phyloP scores from a whole-genome alignment of 306 rosid genomes.

The Heteromeles arbutifolia region DNA sequence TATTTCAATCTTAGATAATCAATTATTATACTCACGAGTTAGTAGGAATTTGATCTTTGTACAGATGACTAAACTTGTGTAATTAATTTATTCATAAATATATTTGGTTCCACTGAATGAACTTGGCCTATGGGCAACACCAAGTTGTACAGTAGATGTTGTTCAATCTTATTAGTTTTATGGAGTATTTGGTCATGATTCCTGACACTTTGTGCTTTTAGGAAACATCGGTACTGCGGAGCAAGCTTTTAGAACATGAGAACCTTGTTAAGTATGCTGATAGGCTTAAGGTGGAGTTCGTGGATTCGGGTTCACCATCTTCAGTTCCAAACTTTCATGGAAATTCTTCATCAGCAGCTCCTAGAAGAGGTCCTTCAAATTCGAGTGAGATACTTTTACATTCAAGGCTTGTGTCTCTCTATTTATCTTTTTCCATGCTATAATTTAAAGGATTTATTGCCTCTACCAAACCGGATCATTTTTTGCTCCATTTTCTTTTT shows the following conservation, averaged over 20 bases:
- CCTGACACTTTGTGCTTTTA: slow-evolving; percentile 33
- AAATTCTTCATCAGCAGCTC: slow-evolving; percentile 46
- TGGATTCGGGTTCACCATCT: slow-evolving; percentile 43
- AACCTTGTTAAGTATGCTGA: slow-evolving; percentile 69
- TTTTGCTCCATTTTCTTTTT: background rate
- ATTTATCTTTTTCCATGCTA: background rate
- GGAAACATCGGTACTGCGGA: slow-evolving; percentile 75
- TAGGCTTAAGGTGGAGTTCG: slow-evolving; percentile 42
- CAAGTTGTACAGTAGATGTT: background rate
- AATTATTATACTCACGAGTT: background rate
- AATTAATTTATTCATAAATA: background rate
- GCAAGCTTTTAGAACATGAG: slow-evolving; percentile 58
- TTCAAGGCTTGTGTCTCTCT: background rate
- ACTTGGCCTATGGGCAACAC: background rate
- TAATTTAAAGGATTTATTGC: background rate
- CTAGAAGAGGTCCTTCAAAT: slow-evolving; percentile 53
- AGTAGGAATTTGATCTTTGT: background rate
- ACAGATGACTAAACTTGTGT: background rate
- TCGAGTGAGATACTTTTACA: slow-evolving; percentile 48
- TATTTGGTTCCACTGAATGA: background rate
- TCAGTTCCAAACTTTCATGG: slow-evolving; percentile 39
- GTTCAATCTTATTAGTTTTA: background rate
- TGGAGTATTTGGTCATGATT: slow-evolving; percentile 11
- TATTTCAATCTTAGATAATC: background rate
- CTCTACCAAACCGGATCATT: background rate